Percentiles rank a stretch among this genome's conserved stretches.
Evolutionary conservation across 2,329 filamentous ascomycete genomes (phyloP).

Genomic region (Trichoderma simmonsii): DNA sequence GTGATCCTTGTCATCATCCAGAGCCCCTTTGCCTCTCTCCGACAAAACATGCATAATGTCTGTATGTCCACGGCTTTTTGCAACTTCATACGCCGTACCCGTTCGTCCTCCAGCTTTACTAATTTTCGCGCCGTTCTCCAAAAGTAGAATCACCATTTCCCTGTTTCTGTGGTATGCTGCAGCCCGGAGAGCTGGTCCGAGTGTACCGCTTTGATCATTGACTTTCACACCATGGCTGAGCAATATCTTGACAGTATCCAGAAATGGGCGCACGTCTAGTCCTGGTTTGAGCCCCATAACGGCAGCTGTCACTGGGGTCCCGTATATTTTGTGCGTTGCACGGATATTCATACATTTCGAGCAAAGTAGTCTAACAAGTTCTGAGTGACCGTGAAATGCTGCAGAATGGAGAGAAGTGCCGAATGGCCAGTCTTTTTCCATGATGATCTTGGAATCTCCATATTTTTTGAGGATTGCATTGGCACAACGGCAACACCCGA

Average conservation of each 20-base stretch:
- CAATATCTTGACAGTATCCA: neutral
- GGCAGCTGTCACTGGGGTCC: neutral
- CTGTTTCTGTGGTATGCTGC: neutral
- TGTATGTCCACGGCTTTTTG: neutral
- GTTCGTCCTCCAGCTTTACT: neutral
- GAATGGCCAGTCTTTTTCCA: neutral
- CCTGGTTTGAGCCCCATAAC: neutral
- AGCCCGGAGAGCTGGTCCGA: constrained; percentile 3
- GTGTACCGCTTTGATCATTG: neutral
- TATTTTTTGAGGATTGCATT: neutral
- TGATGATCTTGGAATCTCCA: neutral
- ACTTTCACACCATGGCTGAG: neutral
- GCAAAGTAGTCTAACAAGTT: neutral
- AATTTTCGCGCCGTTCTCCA: neutral
- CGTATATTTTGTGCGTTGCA: constrained; percentile 1
- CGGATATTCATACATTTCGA: neutral
- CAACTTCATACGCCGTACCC: neutral
- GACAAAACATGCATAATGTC: neutral
- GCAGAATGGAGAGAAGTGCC: constrained; percentile 5
- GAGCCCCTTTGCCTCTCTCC: neutral
- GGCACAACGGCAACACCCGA: neutral
- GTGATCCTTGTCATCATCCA: neutral
- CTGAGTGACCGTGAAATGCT: neutral
- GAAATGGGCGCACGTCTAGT: neutral
- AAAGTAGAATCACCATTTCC: neutral